Evolutionary conservation across 2,329 filamentous ascomycete species (phyloP), one percentile per base, ranked within the genome.

Genomic region (Alternaria sp.): DNA sequence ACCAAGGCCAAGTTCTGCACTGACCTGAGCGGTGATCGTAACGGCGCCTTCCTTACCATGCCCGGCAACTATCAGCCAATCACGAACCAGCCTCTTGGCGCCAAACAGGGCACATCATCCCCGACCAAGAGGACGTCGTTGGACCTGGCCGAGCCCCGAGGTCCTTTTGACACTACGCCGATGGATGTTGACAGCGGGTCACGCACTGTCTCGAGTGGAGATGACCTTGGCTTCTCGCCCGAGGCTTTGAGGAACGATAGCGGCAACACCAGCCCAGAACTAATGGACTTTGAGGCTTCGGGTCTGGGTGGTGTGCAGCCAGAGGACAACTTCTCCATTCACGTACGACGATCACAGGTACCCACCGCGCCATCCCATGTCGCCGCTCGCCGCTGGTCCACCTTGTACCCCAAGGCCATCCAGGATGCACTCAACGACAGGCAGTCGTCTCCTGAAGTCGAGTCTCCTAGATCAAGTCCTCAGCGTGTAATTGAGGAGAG

Each of bases 1-100:
- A 92, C 87, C 63, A 91, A 91, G 25, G 90, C 91, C 1, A 88
- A 87, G 0, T 97, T 96, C 76, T 96, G 89, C 76, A 93, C 90
- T 1, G 93, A 97, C 76, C 80, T 96, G 4, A 92, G 90, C 15
- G 90, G 90, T 2, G 90, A 93, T 69, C 82, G 70, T 21, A 60
- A 65, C 9, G 72, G 70, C 6, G 64, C 67, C 2, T 70, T 67
- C 6, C 57, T 61, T 17, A 65, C 68, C 9, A 65, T 68, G 26
- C 64, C 71, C 3, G 64, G 69, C 12, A 64, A 69, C 2, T 81
- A 81, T 65, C 68, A 77, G 21, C 65, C 68, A 13, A 63, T 79
- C 9, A 74, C 74, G 1, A 70, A 67, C 13, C 73, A 78, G 43
- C 77, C 79, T 7, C 64, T 81, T n/a, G 79, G 79, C 30, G 69